Conservation (phyloP, 2,329 filamentous ascomycete species). For the Elsinoe fawcettii region DNA sequence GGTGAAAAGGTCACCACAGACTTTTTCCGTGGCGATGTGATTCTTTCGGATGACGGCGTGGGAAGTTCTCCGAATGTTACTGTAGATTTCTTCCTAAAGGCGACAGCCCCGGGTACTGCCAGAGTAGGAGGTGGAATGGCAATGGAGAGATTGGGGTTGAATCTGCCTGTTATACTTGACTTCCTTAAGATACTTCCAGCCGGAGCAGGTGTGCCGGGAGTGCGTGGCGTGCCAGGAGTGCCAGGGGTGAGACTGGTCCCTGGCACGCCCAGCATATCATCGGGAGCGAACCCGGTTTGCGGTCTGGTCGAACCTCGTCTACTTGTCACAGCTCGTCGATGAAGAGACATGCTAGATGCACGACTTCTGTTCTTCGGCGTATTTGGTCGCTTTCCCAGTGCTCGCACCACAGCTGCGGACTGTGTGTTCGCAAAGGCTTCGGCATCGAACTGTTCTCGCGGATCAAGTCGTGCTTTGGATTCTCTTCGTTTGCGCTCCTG, state of each 20-base stretch:
- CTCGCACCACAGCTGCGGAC: slow-evolving; percentile 5
- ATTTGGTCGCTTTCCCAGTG: not conserved
- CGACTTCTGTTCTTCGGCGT: slow-evolving; percentile 4
- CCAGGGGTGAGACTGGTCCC: not conserved
- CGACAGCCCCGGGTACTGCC: slow-evolving; percentile 3
- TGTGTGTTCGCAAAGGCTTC: slow-evolving; percentile 7
- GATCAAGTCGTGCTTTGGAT: slow-evolving; percentile 1
- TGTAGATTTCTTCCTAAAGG: not conserved
- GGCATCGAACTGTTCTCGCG: slow-evolving; percentile 8
- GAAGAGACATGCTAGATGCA: slow-evolving; percentile 1
- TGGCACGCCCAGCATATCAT: slow-evolving; percentile 12
- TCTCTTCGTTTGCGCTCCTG: slow-evolving; percentile 6
- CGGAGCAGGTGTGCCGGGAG: not conserved
- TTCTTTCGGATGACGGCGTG: slow-evolving; percentile 2
- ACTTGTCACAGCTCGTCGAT: slow-evolving; percentile 5
- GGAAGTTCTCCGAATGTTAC: slow-evolving; percentile 7
- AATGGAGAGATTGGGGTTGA: not conserved
- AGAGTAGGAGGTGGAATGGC: not conserved
- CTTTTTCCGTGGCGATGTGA: not conserved
- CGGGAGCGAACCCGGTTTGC: slow-evolving; percentile 4
- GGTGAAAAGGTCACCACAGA: slow-evolving; percentile 4
- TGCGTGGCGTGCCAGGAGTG: not conserved
- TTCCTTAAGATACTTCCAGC: not conserved
- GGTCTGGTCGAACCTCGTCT: slow-evolving; percentile 2
- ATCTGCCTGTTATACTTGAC: not conserved